These are phyloP conservation scores for Aspergillus campestris DNA, from an alignment of 495 filamentous ascomycete species.

Conservation along the genomic window DNA sequence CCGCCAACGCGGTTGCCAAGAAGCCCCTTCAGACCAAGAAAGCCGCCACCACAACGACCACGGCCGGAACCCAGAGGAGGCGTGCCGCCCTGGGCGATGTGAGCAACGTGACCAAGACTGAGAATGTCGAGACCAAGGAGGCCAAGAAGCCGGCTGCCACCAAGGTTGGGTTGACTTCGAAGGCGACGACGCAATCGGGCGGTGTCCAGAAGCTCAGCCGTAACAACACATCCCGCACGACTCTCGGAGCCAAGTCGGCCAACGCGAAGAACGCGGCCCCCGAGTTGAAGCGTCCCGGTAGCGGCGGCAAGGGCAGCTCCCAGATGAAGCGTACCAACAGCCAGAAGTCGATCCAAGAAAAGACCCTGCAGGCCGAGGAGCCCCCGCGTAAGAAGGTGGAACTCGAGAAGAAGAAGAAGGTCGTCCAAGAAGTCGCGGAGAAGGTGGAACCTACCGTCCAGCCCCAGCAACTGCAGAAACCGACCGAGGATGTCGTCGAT, in stretches of 20 bases:
- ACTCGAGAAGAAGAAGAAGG: conserved; percentile 37
- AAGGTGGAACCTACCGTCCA: conserved; percentile 25
- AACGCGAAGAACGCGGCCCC: conserved; percentile 51
- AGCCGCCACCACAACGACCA: conserved; percentile 43
- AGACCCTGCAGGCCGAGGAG: conserved; percentile 48
- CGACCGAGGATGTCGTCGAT: conserved; percentile 41
- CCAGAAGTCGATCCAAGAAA: conserved; percentile 49
- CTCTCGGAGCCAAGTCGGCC: conserved; percentile 53
- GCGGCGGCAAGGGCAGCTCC: conserved; percentile 54
- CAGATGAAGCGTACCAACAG: conserved; percentile 49
- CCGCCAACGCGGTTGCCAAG: conserved; percentile 50
- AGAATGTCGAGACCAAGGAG: conserved; percentile 49
- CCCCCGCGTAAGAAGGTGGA: conserved; percentile 46
- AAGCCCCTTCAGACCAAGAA: conserved; percentile 72
- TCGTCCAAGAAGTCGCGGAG: conserved; percentile 12
- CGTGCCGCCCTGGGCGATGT: conserved; percentile 83
- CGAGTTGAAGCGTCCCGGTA: conserved; percentile 61
- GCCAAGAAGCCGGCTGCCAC: conserved; percentile 59
- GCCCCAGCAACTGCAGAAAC: conserved; percentile 22
- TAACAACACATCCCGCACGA: conserved; percentile 54
- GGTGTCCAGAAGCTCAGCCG: conserved; percentile 74
- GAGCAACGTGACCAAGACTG: conserved; percentile 84
- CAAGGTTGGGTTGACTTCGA: conserved; percentile 63
- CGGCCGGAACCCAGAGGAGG: conserved; percentile 45
- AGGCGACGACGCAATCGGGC: conserved; percentile 60